Base-by-base conservation (phyloP, 2,329 filamentous ascomycete species). In the Trichophyton mentagrophytes region DNA sequence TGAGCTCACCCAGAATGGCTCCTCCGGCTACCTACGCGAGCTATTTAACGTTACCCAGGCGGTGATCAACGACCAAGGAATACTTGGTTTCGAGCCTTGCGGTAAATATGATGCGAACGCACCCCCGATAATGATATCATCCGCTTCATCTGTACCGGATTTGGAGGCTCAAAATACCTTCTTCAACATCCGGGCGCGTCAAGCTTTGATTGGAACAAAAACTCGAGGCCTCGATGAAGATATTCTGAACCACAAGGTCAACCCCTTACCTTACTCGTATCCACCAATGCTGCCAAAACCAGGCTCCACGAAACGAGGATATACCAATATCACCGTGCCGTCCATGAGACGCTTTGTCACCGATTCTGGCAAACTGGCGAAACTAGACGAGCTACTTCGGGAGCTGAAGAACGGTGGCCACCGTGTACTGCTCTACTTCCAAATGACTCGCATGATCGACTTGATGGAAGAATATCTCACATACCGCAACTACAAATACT, bases 381-480 rank as follows among this genome's bases (percentile, higher is more conserved):
- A 90, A 70, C 80, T 99, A 58, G 93, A 99, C 71, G 81, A 89
- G 66, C 80, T 99, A 17, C 81, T 99, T 13, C 88, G 88, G 71
- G 83, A 90, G 72, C 85, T 99, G 69, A 99, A 97, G 80, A 87
- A 90, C 64, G 89, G 88, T 64, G 88, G 88, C 40, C 93, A 99
- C 68, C 90, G 93, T 69, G 93, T 99, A 22, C 80, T 99, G 60
- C 79, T 99, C 20, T 99, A 99, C 80, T 99, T 99, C 88, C 93
- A 99, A 79, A 99, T 99, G 93, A 99, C 93, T 3, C 88, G 89
- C 70, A 99, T 99, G 93, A 97, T 99, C 70, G 92, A 99, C 72
- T 79, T 99, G 63, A 97, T 97, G 89, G 93, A 99, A 73, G 93
- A 99, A 75, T 99, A 97, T 68, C 80, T 99, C 62, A 97, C 93